A percentile compares a stretch with the other conserved stretches of the same genome.
Conservation (phyloP, 768 basidiomycete species). For the Suillus occidentalis region DNA sequence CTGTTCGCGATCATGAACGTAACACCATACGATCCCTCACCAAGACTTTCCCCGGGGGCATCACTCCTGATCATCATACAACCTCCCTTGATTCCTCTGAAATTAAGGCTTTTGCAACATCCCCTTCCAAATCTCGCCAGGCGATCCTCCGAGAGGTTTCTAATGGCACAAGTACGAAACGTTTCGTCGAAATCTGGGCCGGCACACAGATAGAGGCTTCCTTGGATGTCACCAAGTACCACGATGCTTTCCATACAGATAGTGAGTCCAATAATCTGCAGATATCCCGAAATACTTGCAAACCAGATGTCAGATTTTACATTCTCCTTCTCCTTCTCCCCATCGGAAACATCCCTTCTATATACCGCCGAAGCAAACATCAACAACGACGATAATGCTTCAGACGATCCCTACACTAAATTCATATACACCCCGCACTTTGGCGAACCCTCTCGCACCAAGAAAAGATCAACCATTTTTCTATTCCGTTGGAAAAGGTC, state of each 20-base stretch:
- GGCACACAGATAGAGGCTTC: slow-evolving; percentile 43
- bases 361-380: slow-evolving; percentile 61
- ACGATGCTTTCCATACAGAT: slow-evolving; percentile 63
- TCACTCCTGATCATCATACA: slow-evolving; percentile 8
- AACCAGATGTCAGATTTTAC: slow-evolving; percentile 45
- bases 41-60: slow-evolving; percentile 32
- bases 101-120: slow-evolving; percentile 41
- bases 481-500: slow-evolving; percentile 45
- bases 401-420: slow-evolving; percentile 34
- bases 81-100: slow-evolving; percentile 29
- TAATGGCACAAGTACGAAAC: slow-evolving; percentile 33
- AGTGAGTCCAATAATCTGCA: slow-evolving; percentile 35
- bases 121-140: slow-evolving; percentile 40
- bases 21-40: slow-evolving; percentile 47
- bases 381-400: slow-evolving; percentile 18
- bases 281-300: background rate
- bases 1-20: slow-evolving; percentile 49
- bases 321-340: slow-evolving; percentile 52
- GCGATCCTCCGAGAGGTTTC: slow-evolving; percentile 46
- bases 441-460: slow-evolving; percentile 60
- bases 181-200: slow-evolving; percentile 63
- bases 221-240: slow-evolving; percentile 56
- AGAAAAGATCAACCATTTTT: slow-evolving; percentile 53
- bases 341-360: slow-evolving; percentile 49
- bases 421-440: slow-evolving; percentile 60